These are phyloP conservation scores for Ambrosia hybrid DNA, from an alignment of 140 eudicot genomes.

Conservation along the genomic window DNA sequence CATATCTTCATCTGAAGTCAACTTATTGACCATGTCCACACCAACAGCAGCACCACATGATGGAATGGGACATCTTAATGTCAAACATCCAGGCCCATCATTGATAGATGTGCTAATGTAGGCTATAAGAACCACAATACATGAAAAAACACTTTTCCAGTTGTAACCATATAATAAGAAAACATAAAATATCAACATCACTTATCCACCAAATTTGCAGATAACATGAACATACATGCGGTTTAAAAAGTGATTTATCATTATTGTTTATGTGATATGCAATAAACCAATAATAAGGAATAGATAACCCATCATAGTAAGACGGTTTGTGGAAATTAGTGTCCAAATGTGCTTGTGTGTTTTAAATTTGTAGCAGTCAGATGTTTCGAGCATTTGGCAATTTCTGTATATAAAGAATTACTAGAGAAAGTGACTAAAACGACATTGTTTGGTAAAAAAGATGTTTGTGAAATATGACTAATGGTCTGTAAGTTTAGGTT, in stretches of 20 bases:
- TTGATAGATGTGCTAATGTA: constrained; percentile 58
- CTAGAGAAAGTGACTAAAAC: neutral
- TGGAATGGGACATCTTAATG: constrained; percentile 59
- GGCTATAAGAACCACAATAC: constrained; percentile 31
- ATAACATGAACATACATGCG: neutral
- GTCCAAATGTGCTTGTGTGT: neutral
- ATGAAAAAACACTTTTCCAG: neutral
- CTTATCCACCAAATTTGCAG: neutral
- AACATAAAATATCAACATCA: constrained; percentile 7
- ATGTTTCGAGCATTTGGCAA: neutral
- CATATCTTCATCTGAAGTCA: constrained; percentile 44
- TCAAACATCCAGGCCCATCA: constrained; percentile 64
- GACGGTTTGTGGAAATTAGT: too few relatives aligned
- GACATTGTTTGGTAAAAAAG: neutral
- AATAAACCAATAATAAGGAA: neutral
- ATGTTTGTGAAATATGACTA: neutral
- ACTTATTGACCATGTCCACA: constrained; percentile 40
- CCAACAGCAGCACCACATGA: constrained; percentile 59
- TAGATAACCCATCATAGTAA: neutral
- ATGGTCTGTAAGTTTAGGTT: too few relatives aligned
- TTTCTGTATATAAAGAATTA: neutral
- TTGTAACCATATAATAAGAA: constrained; percentile 12
- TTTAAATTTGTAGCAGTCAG: neutral
- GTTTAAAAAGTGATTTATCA: constrained; percentile 2
- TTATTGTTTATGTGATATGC: neutral